A percentile compares a stretch with the other conserved stretches of the same genome.
These are phyloP conservation scores for Lentinula edodes DNA, from an alignment of 768 basidiomycete genomes.

Conservation along the genomic window DNA sequence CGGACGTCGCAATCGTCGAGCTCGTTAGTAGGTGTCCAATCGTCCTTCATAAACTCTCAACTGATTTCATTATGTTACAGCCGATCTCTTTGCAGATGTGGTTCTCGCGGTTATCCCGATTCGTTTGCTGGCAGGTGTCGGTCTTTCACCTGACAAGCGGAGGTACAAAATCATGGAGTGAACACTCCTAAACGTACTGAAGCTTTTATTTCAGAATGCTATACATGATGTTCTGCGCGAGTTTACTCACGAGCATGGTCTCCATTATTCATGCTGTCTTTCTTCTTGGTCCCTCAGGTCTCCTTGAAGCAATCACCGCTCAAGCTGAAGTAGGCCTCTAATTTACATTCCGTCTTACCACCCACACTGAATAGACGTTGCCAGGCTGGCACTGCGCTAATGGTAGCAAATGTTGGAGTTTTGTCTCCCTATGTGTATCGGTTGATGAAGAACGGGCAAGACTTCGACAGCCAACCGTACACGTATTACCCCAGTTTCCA, in stretches of 20 bases:
- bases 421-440: constrained; percentile 5
- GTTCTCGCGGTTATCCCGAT: constrained; percentile 7
- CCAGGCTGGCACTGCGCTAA: constrained; percentile 6
- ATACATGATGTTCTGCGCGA: constrained; percentile 4
- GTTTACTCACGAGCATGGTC: constrained; percentile 6
- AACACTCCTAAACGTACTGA: not conserved
- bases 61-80: not conserved
- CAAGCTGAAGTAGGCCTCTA: constrained; percentile 5
- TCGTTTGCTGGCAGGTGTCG: constrained; percentile 1
- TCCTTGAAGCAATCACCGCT: constrained; percentile 7
- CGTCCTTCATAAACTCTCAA: not conserved
- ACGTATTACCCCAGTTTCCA: constrained; percentile 1
- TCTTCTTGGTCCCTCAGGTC: constrained; percentile 7
- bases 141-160: not conserved
- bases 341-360: not conserved
- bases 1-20: constrained; percentile 2
- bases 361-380: not conserved
- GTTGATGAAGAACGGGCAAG: not conserved
- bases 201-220: constrained; percentile 2
- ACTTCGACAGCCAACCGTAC: constrained; percentile 8
- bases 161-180: not conserved
- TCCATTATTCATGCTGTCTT: constrained; percentile 8
- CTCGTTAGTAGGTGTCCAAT: constrained; percentile 3
- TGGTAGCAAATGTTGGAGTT: constrained; percentile 6
- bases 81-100: constrained; percentile 7